Conservation (phyloP, 176 grass and related monocot species). For the Avena sativa region DNA sequence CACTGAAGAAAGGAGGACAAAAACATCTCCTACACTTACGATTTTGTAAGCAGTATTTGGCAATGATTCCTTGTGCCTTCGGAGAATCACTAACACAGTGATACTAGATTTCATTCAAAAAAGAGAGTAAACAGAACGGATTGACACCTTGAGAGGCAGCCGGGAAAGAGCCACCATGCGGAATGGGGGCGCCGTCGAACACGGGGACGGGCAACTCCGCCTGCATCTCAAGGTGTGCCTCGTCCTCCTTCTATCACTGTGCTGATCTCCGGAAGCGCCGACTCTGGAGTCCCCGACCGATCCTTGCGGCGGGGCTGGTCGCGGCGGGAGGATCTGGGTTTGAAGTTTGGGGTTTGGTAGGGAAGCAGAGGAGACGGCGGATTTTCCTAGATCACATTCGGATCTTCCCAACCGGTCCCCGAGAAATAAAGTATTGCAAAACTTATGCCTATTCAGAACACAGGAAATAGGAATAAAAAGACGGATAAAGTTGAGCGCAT, state of each 20-base stretch:
- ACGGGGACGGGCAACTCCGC: neutral
- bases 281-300: neutral
- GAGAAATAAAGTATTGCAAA: neutral
- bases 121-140: neutral
- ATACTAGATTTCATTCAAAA: no score
- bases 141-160: neutral
- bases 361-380: neutral
- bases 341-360: neutral
- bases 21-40: no score
- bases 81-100: no score
- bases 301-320: no score
- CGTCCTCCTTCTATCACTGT: neutral
- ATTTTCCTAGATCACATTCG: neutral
- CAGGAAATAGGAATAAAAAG: no score
- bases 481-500: no score
- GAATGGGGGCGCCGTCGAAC: conserved; percentile 6
- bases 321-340: neutral
- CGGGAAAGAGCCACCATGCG: neutral
- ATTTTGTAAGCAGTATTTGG: no score
- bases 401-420: neutral
- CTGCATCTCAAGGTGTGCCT: neutral
- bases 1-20: no score
- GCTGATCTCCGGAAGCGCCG: no score
- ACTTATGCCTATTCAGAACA: no score
- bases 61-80: no score